phyloP scores from a whole-genome alignment of 129 eudicot species.

The Flaveria brownii region DNA sequence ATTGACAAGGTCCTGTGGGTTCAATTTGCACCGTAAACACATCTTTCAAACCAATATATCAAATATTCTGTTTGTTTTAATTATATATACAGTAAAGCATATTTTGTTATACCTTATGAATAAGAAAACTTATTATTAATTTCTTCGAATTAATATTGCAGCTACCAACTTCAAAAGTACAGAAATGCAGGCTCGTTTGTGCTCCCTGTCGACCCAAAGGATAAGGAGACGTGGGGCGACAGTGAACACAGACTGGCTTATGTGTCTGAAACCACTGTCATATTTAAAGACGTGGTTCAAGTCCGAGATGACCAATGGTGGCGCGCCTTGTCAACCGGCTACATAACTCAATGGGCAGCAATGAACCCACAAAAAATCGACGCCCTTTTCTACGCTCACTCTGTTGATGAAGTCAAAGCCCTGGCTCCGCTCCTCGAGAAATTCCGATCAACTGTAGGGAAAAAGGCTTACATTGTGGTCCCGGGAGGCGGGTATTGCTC shows the following conservation, averaged over 20 bases:
- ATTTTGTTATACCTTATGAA: neutral
- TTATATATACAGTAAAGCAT: neutral
- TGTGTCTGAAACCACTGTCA: conserved; percentile 93
- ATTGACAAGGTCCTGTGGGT: too few species aligned
- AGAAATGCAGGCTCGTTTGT: conserved; percentile 94
- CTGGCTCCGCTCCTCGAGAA: conserved; percentile 86
- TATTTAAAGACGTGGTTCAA: conserved; percentile 90
- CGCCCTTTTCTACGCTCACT: conserved; percentile 93
- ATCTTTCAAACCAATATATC: neutral
- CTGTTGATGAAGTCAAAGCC: conserved; percentile 70
- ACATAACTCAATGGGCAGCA: conserved; percentile 96
- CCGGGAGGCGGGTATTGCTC: conserved; percentile 83
- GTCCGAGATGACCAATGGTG: conserved; percentile 98
- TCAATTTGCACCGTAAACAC: neutral
- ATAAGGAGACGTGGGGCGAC: conserved; percentile 98
- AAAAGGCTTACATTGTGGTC: conserved; percentile 87
- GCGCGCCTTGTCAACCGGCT: conserved; percentile 88
- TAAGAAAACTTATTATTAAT: neutral
- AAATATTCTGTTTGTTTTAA: neutral
- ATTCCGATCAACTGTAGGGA: conserved; percentile 79
- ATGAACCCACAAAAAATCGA: conserved; percentile 94
- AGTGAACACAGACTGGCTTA: conserved; percentile 96
- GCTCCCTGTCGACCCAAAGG: conserved; percentile 82
- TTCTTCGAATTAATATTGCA: conserved; percentile 34
- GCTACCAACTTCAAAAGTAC: conserved; percentile 94